Base-by-base conservation (phyloP, 371 early-diverging fungal genomes). In the Lichtheimia corymbifera region DNA sequence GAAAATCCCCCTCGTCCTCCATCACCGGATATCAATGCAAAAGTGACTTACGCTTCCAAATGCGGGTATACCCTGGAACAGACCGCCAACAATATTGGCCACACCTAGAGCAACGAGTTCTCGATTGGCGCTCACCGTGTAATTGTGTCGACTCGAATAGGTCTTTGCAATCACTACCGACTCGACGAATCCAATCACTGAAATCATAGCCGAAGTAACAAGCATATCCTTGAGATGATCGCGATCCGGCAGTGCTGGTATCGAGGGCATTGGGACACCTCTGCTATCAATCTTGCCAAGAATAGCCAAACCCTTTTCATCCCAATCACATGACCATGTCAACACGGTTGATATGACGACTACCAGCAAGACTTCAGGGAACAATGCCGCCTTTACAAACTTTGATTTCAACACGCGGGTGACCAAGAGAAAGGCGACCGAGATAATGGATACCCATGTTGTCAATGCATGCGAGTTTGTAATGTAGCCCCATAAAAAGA, bases 141-240 rank as follows among this genome's bases (percentile, higher is more conserved):
- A 96, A 69, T 93, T 89, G 77, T 95, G 88, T 58, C 88, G 83
- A 50, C 85, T 86, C 0, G 95, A 93, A 65, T 92, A 97, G 11
- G 92, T 92, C 67, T 96, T 94, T 14, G 93, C 89, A 28, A 93
- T 90, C 14, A 91, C 94, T 57, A 96, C 89, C 6, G 93, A 89
- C 73, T 97, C 97, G n/a, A 98, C 95, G 70, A 96, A 96, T 1
- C 97, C 98, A 68, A 96, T 92, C 64, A 94, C 84, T 18, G 96
- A 83, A 61, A 96, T 94, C 58, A 94, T 80, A 25, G 93, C 88
- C 3, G 94, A 64, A 0, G 74, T 77, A 15, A 81, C 67, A 40
- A 77, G 55, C 17, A 81, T 41, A 61, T 85, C 88, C 67, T 88
- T 84, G 73, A 93, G 62, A 54, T 87, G 83, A 6, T 82, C 73